Conservation (phyloP, 169 alveolate genomes). For the Cryptosporidium parvum region DNA sequence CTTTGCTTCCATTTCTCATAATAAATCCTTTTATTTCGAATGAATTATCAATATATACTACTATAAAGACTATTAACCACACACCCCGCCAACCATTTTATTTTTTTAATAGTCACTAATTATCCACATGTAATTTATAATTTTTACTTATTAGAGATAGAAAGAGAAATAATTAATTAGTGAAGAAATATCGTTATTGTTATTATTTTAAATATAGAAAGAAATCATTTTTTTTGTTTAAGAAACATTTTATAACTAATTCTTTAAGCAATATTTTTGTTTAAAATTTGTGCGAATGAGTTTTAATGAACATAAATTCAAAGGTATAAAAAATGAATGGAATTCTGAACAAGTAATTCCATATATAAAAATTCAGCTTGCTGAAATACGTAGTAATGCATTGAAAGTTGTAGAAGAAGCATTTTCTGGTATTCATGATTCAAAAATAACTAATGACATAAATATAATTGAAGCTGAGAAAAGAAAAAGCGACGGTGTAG, state of each 20-base stretch:
- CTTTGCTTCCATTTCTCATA: neutral
- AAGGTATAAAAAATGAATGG: constrained; percentile 35
- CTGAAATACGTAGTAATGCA: constrained; percentile 57
- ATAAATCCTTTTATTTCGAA: too few relatives aligned
- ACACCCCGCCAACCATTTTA: neutral
- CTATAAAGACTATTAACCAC: neutral
- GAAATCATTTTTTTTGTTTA: neutral
- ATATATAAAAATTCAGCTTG: constrained; percentile 17
- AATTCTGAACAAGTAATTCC: constrained; percentile 44
- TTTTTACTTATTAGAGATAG: neutral
- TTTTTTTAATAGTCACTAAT: constrained; percentile 6
- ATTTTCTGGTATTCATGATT: constrained; percentile 3
- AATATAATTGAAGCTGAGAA: neutral
- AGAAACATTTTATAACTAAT: neutral
- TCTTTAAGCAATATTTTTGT: neutral
- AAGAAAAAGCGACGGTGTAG: neutral
- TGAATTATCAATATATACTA: neutral
- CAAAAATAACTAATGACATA: neutral
- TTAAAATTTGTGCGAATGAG: neutral
- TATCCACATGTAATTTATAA: constrained; percentile 29
- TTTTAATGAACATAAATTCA: neutral
- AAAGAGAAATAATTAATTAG: neutral
- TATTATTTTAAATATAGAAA: neutral
- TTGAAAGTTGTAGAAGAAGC: constrained; percentile 30
- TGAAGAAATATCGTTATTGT: neutral